phyloP scores from a whole-genome alignment of 805 yeast genomes.

The Saccharomycopsis oosterbeekiorum region DNA sequence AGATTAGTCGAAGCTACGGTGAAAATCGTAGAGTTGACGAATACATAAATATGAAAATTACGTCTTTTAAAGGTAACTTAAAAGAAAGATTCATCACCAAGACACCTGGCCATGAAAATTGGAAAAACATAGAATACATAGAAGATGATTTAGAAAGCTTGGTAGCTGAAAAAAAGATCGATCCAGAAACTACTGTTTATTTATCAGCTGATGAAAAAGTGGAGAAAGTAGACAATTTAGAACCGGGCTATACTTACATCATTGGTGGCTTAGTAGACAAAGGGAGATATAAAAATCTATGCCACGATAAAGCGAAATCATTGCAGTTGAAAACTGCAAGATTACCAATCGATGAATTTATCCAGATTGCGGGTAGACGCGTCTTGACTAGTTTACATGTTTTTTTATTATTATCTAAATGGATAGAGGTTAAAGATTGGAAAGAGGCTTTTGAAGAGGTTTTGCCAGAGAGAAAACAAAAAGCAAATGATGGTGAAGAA shows the following conservation, averaged over 20 bases:
- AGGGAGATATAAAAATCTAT: slow-evolving; percentile 74
- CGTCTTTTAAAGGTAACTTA: slow-evolving; percentile 58
- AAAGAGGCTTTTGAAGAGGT: slow-evolving; percentile 76
- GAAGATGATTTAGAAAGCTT: slow-evolving; percentile 29
- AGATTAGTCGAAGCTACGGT: slow-evolving; percentile 74
- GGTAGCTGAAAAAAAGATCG: slow-evolving; percentile 26
- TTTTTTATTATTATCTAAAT: slow-evolving; percentile 73
- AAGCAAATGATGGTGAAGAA: slow-evolving; percentile 18
- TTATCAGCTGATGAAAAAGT: slow-evolving; percentile 83
- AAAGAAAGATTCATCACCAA: slow-evolving; percentile 60
- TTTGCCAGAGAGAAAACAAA: slow-evolving; percentile 68
- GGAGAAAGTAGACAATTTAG: slow-evolving; percentile 43
- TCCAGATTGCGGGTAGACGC: slow-evolving; percentile 72
- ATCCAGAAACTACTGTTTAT: slow-evolving; percentile 41
- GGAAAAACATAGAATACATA: slow-evolving; percentile 56
- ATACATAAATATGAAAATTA: slow-evolving; percentile 48
- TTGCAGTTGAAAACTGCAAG: slow-evolving; percentile 65
- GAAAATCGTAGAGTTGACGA: slow-evolving; percentile 55
- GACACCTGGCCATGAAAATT: slow-evolving; percentile 44
- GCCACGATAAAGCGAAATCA: slow-evolving; percentile 69
- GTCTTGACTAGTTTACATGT: slow-evolving; percentile 94
- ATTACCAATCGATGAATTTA: slow-evolving; percentile 79
- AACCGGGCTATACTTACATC: slow-evolving; percentile 65
- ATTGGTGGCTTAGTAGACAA: slow-evolving; percentile 97
- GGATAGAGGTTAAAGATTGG: slow-evolving; percentile 79